Conservation (phyloP, 495 filamentous ascomycete genomes). For the Aspergillus funiculosus region DNA sequence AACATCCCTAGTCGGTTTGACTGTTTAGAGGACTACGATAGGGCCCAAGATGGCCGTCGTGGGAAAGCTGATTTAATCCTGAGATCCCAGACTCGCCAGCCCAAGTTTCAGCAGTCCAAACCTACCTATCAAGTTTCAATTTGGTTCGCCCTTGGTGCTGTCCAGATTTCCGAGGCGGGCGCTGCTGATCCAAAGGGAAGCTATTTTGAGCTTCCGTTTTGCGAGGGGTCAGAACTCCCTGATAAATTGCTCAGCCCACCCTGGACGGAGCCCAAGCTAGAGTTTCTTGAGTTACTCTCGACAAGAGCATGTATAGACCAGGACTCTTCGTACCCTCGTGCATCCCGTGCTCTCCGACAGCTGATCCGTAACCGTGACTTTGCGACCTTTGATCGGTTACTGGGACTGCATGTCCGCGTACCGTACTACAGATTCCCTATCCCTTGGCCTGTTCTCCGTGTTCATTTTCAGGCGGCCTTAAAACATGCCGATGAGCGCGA, state of each 20-base stretch:
- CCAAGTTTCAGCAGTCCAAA: slow-evolving; percentile 6
- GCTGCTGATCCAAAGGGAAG: slow-evolving; percentile 25
- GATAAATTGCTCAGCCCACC: slow-evolving; percentile 39
- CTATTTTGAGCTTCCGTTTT: slow-evolving; percentile 30
- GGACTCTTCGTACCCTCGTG: slow-evolving; percentile 17
- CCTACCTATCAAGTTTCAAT: slow-evolving; percentile 27
- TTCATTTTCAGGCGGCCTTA: slow-evolving; percentile 26
- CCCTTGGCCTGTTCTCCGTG: slow-evolving; percentile 28
- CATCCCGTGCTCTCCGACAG: slow-evolving; percentile 23
- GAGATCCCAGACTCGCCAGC: slow-evolving; percentile 7
- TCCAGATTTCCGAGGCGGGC: slow-evolving; percentile 27
- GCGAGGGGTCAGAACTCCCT: slow-evolving; percentile 26
- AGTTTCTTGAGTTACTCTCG: slow-evolving; percentile 36
- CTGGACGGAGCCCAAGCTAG: slow-evolving; percentile 38
- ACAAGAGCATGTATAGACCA: slow-evolving; percentile 35
- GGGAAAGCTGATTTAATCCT: slow-evolving; percentile 33
- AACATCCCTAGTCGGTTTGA: slow-evolving; percentile 22
- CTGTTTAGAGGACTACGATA: slow-evolving; percentile 16
- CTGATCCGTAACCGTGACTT: slow-evolving; percentile 34
- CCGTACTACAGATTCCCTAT: slow-evolving; percentile 28
- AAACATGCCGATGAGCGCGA: slow-evolving; percentile 22
- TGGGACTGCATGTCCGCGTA: slow-evolving; percentile 26
- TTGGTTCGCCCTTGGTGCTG: slow-evolving; percentile 35
- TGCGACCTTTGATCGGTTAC: slow-evolving; percentile 28
- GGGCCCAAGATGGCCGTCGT: slow-evolving; percentile 17